Evolutionary conservation across 805 yeast species (phyloP).

Genomic region (Kodamaea hsintzibuensis): DNA sequence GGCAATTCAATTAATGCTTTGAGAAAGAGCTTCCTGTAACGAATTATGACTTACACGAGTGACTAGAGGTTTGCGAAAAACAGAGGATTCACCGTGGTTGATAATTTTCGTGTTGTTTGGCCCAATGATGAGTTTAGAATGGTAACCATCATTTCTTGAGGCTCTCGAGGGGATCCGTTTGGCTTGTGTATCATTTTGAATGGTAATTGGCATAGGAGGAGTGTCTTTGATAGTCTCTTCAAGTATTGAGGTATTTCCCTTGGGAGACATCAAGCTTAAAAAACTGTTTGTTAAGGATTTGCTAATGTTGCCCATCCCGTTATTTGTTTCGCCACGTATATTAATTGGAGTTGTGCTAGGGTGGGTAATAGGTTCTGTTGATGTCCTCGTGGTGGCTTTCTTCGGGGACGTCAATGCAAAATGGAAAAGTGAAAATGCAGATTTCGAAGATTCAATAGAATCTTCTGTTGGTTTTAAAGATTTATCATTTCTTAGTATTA

Average conservation of each 20-base stretch:
- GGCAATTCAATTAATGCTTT: conserved; percentile 8
- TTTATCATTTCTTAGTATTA: conserved; percentile 14
- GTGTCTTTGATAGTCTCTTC: conserved; percentile 4
- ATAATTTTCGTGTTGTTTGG: conserved; percentile 43
- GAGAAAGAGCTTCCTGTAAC: conserved; percentile 44
- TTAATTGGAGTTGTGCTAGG: background rate
- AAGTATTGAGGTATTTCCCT: conserved; percentile 8
- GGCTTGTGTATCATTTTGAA: conserved; percentile 27
- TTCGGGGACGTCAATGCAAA: conserved; percentile 20
- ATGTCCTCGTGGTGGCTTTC: background rate
- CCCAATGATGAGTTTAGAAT: conserved; percentile 43
- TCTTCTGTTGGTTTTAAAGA: conserved; percentile 2
- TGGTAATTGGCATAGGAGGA: conserved; percentile 22
- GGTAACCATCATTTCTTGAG: conserved; percentile 33
- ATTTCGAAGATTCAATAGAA: background rate
- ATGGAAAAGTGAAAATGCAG: conserved; percentile 20
- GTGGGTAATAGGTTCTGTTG: background rate
- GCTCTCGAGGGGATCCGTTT: conserved; percentile 33
- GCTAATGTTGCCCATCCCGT: conserved; percentile 13
- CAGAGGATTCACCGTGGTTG: conserved; percentile 45
- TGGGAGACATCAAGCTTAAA: conserved; percentile 20
- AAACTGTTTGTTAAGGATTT: conserved; percentile 34
- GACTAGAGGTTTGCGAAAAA: conserved; percentile 33
- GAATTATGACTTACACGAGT: conserved; percentile 50
- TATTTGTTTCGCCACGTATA: conserved; percentile 21